phyloP scores from a whole-genome alignment of 495 filamentous ascomycete species.

The Talaromyces proteolyticus region DNA sequence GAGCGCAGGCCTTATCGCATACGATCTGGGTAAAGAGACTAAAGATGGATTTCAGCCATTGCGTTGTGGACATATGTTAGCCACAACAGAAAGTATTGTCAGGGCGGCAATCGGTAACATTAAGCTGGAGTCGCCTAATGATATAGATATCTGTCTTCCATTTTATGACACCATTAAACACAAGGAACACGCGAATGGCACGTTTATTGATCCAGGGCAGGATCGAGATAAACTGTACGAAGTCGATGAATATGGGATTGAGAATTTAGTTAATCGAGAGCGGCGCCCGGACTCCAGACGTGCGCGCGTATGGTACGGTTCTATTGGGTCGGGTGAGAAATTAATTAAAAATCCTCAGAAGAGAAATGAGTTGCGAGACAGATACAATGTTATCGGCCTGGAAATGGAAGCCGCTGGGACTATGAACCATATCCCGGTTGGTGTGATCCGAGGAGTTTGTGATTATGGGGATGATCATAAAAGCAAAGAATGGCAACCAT shows the following conservation, averaged over 20 bases:
- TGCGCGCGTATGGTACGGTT: constrained; percentile 1
- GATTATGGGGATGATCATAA: constrained; percentile 25
- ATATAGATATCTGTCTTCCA: background rate
- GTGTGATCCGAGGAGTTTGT: constrained; percentile 32
- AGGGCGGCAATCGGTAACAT: background rate
- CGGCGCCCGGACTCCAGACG: constrained; percentile 1
- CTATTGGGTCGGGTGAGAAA: constrained; percentile 6
- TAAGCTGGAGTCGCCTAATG: background rate
- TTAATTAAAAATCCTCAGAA: constrained; percentile 1
- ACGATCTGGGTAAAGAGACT: constrained; percentile 20
- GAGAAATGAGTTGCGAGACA: constrained; percentile 7
- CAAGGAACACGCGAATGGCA: background rate
- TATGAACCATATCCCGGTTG: constrained; percentile 20
- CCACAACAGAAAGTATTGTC: constrained; percentile 14
- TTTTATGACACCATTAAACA: background rate
- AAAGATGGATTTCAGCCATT: constrained; percentile 15
- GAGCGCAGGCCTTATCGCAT: constrained; percentile 15
- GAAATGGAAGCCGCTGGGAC: constrained; percentile 10
- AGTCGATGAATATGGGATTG: background rate
- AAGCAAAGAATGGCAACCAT: constrained; percentile 21
- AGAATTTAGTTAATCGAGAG: background rate
- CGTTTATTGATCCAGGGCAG: constrained; percentile 1
- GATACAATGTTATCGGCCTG: constrained; percentile 11
- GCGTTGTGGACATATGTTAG: constrained; percentile 11
- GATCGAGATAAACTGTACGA: background rate